phyloP scores from a whole-genome alignment of 805 yeast genomes.

The Kazachstania africana region DNA sequence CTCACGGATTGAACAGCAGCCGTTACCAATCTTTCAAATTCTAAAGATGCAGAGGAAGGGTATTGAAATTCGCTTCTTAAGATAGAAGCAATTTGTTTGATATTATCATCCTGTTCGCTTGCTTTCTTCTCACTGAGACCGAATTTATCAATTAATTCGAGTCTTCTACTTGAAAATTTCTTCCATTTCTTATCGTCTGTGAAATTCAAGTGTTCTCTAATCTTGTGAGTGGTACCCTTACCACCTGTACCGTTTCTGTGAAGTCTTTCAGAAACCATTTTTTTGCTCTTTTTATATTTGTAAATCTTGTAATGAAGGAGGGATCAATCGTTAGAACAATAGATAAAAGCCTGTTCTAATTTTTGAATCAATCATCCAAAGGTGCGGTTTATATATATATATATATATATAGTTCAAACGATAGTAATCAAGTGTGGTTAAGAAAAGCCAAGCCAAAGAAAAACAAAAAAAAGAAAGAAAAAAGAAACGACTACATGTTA shows the following conservation, averaged over 20 bases:
- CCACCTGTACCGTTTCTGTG: slow-evolving; percentile 1
- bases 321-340: too few species aligned
- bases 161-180: slow-evolving; percentile 75
- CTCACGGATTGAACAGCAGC: slow-evolving; percentile 93
- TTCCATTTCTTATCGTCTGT: slow-evolving; percentile 80
- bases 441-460: too few species aligned
- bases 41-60: slow-evolving; percentile 43
- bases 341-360: too few species aligned
- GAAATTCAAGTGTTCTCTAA: slow-evolving; percentile 50
- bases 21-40: slow-evolving; percentile 81
- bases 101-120: slow-evolving; percentile 80
- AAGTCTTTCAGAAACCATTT: not conserved
- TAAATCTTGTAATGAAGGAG: not conserved
- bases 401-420: too few species aligned
- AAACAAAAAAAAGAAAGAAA: too few species aligned
- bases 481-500: too few species aligned
- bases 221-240: slow-evolving; percentile 31
- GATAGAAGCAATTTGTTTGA: slow-evolving; percentile 64
- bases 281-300: not conserved
- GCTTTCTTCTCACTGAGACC: slow-evolving; percentile 60
- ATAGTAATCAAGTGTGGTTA: too few species aligned
- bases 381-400: too few species aligned
- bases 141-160: slow-evolving; percentile 76
- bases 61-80: slow-evolving; percentile 71
- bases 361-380: too few species aligned